Percentiles rank a stretch among this genome's conserved stretches.
phyloP scores from a whole-genome alignment of 176 grass and related monocot species.

The Guadua angustifolia region DNA sequence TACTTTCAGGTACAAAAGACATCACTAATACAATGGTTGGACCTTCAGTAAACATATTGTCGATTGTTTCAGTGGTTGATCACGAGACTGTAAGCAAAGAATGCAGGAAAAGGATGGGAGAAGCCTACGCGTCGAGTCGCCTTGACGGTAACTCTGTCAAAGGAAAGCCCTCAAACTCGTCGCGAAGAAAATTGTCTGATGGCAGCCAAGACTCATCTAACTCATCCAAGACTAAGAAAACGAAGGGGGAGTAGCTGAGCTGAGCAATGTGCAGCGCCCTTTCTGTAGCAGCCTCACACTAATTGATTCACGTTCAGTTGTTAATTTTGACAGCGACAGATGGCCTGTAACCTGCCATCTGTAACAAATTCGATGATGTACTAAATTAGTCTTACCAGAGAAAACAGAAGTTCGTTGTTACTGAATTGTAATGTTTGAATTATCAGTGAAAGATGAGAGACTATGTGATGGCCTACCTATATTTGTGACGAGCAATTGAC shows the following conservation, averaged over 20 bases:
- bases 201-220: slow-evolving; percentile 15
- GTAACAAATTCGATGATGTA: not conserved
- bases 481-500: no score
- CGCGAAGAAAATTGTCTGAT: slow-evolving; percentile 28
- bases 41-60: slow-evolving; percentile 7
- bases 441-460: not conserved
- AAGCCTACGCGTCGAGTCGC: slow-evolving; percentile 56
- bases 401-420: slow-evolving; percentile 12
- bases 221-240: slow-evolving; percentile 32
- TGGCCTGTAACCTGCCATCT: not conserved
- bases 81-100: slow-evolving; percentile 81
- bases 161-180: slow-evolving; percentile 25
- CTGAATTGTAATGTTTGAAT: not conserved
- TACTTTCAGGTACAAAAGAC: not conserved
- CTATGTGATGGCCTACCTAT: no score
- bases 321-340: not conserved
- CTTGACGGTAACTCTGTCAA: slow-evolving; percentile 6
- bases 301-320: not conserved
- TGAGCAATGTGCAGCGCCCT: not conserved
- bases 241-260: slow-evolving; percentile 23
- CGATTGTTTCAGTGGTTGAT: slow-evolving; percentile 63
- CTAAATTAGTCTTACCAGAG: not conserved
- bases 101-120: slow-evolving; percentile 75
- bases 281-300: not conserved
- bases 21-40: not conserved